Conservation (phyloP, 148 eudicot species). For the Cornus florida region DNA sequence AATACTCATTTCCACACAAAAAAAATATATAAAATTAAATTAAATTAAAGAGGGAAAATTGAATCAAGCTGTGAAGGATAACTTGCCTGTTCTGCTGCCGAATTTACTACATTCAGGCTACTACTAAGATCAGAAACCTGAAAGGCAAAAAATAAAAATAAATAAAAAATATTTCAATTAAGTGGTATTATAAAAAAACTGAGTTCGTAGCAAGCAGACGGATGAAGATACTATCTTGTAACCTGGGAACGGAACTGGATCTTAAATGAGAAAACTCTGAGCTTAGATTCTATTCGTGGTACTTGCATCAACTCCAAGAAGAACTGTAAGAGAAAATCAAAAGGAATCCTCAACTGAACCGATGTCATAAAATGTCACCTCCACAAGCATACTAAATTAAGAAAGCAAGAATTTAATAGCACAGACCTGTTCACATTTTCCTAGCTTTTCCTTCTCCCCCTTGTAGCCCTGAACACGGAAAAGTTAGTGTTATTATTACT, state of each 20-base stretch:
- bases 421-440: conserved; percentile 90
- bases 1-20: not conserved
- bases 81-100: conserved; percentile 83
- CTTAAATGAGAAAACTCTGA: conserved; percentile 89
- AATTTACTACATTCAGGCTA: conserved; percentile 58
- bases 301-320: conserved; percentile 87
- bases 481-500: conserved; percentile 9
- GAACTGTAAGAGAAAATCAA: conserved; percentile 47
- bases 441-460: conserved; percentile 78
- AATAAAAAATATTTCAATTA: not conserved
- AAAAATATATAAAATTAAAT: not conserved
- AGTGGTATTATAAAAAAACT: not conserved
- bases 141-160: not conserved
- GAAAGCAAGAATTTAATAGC: conserved; percentile 1
- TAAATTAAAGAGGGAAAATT: not conserved
- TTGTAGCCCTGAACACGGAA: conserved; percentile 62
- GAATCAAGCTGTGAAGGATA: not conserved
- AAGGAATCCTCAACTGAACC: not conserved
- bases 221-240: conserved; percentile 17
- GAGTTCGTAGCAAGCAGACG: conserved; percentile 6
- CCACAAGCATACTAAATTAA: not conserved
- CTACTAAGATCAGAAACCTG: conserved; percentile 81
- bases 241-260: conserved; percentile 82
- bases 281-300: conserved; percentile 83
- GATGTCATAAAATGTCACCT: not conserved